Evolutionary conservation across 2,329 filamentous ascomycete genomes (phyloP).

Genomic region (Epichloe aotearoae): DNA sequence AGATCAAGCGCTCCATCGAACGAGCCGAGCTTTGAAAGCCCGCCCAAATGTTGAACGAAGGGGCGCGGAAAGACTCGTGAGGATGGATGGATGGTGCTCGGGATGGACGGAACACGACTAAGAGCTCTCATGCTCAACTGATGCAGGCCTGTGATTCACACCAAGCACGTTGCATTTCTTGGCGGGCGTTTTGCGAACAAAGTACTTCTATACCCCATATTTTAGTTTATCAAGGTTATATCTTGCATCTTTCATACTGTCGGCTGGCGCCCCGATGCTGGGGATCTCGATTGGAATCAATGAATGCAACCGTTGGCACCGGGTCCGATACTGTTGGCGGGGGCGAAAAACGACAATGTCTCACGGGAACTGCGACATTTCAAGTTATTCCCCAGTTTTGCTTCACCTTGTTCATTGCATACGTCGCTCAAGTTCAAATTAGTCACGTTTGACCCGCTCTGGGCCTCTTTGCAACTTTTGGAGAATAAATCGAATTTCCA

Average conservation of each 20-base stretch:
- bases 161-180: not conserved
- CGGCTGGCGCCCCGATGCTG: not conserved
- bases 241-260: not conserved
- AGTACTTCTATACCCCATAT: not conserved
- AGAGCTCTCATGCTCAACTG: not conserved
- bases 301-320: not conserved
- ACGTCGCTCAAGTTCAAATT: not conserved
- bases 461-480: not conserved
- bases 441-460: not conserved
- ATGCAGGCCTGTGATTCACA: not conserved
- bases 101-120: not conserved
- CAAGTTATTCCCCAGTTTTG: not conserved
- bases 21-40: constrained; percentile 16
- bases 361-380: not conserved
- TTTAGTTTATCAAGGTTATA: not conserved
- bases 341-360: not conserved
- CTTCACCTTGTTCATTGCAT: not conserved
- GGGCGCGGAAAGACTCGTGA: no score
- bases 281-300: not conserved
- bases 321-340: not conserved
- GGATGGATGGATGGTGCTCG: not conserved
- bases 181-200: not conserved
- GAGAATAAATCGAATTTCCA: constrained; percentile 1
- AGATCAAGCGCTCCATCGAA: constrained; percentile 18
- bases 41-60: no score